Evolutionary conservation across 1,139 yeast genomes (phyloP).

Genomic region (Oligophagozyma castellii): DNA sequence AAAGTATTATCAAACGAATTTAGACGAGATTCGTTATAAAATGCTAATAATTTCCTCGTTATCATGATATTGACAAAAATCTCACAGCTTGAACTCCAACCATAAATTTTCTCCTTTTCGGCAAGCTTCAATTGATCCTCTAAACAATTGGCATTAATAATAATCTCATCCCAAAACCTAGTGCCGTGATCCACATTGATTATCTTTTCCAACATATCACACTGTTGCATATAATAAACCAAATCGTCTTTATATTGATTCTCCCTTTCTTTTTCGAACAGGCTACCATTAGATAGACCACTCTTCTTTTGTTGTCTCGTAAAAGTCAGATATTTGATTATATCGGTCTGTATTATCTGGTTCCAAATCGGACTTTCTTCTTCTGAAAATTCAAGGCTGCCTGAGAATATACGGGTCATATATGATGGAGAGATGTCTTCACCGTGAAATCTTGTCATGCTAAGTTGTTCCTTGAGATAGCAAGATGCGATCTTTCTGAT

Average conservation of each 20-base stretch:
- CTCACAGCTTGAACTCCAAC: conserved; percentile 1
- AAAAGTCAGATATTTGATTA: background rate
- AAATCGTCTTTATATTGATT: conserved; percentile 35
- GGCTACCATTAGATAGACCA: conserved; percentile 21
- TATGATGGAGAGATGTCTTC: background rate
- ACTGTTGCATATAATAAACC: conserved; percentile 11
- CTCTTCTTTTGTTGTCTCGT: background rate
- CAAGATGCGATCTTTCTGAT: conserved; percentile 13
- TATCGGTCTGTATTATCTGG: background rate
- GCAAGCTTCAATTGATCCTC: no score
- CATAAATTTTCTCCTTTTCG: conserved; percentile 1
- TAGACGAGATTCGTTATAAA: background rate
- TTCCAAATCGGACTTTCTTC: background rate
- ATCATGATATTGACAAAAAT: conserved; percentile 1
- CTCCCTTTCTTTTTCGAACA: conserved; percentile 39
- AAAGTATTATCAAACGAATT: background rate
- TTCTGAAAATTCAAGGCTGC: background rate
- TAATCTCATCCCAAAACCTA: no score
- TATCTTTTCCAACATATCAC: background rate
- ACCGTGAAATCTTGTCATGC: no score
- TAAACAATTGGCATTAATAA: no score
- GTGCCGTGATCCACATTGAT: no score
- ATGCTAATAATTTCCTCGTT: background rate
- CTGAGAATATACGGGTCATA: conserved; percentile 1
- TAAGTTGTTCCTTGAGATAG: no score